Percentiles rank a stretch among this genome's conserved stretches.
phyloP scores from a whole-genome alignment of 2,329 filamentous ascomycete species.

The Thelonectria discophora region DNA sequence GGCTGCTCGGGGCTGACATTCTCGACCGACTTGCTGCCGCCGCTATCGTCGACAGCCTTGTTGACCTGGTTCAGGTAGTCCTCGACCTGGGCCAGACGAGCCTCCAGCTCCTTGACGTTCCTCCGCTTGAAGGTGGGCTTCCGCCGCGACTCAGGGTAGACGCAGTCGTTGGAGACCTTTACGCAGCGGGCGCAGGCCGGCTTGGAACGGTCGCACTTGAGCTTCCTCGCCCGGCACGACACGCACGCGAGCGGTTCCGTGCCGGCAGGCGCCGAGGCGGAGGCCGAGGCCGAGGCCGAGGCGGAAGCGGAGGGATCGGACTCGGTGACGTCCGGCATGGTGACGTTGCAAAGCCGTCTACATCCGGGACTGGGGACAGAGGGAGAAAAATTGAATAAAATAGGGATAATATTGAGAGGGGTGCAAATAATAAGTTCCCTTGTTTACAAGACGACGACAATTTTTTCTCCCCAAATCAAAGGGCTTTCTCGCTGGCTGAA shows the following conservation, averaged over 20 bases:
- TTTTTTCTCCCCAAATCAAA: conserved; percentile 7
- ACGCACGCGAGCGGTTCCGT: conserved; percentile 76
- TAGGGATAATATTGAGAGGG: no score
- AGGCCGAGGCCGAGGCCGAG: conserved; percentile 21
- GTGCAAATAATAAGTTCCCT: no score
- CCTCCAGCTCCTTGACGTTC: conserved; percentile 91
- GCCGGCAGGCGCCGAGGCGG: conserved; percentile 22
- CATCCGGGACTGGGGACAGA: conserved; percentile 27
- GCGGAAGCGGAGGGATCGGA: conserved; percentile 32
- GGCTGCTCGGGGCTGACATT: conserved; percentile 38
- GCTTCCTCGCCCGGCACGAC: conserved; percentile 82
- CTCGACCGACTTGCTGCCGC: conserved; percentile 18
- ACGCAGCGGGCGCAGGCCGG: conserved; percentile 84
- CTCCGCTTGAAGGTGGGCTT: conserved; percentile 89
- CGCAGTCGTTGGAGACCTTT: conserved; percentile 77
- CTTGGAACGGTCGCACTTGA: conserved; percentile 84
- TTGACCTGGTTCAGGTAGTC: conserved; percentile 76
- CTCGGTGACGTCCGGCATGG: conserved; percentile 37
- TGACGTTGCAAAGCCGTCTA: conserved; percentile 20
- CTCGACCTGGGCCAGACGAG: conserved; percentile 88
- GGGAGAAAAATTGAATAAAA: background rate
- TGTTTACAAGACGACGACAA: background rate
- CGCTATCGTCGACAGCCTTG: conserved; percentile 42
- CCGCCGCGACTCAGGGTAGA: conserved; percentile 87
- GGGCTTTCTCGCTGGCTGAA: conserved; percentile 4